Percentiles rank a stretch among this genome's conserved stretches.
These are phyloP conservation scores for Castanea mollissima DNA, from an alignment of 306 rosid genomes.

Conservation along the genomic window DNA sequence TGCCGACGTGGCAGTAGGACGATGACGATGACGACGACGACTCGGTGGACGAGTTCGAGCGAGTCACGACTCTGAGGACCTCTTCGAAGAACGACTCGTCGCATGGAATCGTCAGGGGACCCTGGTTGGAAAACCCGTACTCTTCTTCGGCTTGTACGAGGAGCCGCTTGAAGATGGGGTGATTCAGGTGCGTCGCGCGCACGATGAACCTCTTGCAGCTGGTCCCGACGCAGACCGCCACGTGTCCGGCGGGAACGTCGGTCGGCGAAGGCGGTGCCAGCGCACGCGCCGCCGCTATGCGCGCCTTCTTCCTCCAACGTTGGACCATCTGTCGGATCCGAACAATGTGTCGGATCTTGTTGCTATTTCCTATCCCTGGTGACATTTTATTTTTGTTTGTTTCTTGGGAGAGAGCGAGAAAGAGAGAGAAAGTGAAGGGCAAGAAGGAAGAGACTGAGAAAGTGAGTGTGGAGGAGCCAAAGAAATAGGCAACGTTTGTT, in stretches of 20 bases:
- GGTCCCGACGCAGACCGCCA: conserved; percentile 79
- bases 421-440: background rate
- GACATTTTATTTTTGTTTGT: conserved; percentile 26
- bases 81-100: conserved; percentile 74
- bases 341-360: conserved; percentile 79
- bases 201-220: conserved; percentile 62
- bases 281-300: conserved; percentile 21
- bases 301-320: conserved; percentile 70
- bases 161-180: conserved; percentile 81
- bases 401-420: background rate
- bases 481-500: background rate
- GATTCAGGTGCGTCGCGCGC: conserved; percentile 75
- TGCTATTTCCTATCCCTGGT: conserved; percentile 38
- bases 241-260: conserved; percentile 85
- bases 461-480: background rate
- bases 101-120: conserved; percentile 80
- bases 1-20: conserved; percentile 62
- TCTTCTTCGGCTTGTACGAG: conserved; percentile 82
- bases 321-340: conserved; percentile 81
- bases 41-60: conserved; percentile 33
- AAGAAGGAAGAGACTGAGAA: no score
- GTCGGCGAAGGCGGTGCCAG: conserved; percentile 31
- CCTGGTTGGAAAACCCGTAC: conserved; percentile 80
- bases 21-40: conserved; percentile 19
- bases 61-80: conserved; percentile 43